phyloP scores from a whole-genome alignment of 2,329 filamentous ascomycete species.

The Fusarium pininemorale region DNA sequence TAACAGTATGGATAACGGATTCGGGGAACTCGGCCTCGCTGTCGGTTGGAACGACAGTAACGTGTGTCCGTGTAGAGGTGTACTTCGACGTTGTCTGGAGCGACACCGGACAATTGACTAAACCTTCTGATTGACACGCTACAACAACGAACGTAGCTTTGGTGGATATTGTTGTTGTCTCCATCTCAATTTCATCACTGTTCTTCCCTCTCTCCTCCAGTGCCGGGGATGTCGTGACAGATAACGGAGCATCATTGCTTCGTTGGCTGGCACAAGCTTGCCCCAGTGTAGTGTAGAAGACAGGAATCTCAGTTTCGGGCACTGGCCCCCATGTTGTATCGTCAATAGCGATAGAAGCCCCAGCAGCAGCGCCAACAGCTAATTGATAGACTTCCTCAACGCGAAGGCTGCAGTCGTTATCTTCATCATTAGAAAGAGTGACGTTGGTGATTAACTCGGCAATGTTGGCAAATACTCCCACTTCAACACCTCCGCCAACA shows the following conservation, averaged over 20 bases:
- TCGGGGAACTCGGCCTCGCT: slow-evolving; percentile 3
- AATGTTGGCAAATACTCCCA: not conserved
- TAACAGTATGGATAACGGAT: not conserved
- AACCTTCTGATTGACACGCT: slow-evolving; percentile 52
- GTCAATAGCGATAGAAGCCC: slow-evolving; percentile 58
- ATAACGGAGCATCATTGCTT: slow-evolving; percentile 12
- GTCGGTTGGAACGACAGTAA: slow-evolving; percentile 53
- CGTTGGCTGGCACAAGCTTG: slow-evolving; percentile 51
- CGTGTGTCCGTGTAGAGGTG: slow-evolving; percentile 51
- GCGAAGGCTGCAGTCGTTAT: not conserved
- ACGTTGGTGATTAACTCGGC: not conserved
- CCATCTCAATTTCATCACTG: slow-evolving; percentile 41
- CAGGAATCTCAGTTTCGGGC: slow-evolving; percentile 56
- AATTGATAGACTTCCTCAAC: slow-evolving; percentile 57
- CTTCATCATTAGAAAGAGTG: not conserved
- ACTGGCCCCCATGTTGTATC: slow-evolving; percentile 60
- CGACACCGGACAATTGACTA: slow-evolving; percentile 61
- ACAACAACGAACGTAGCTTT: slow-evolving; percentile 55
- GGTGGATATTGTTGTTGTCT: slow-evolving; percentile 52
- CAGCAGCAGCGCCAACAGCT: slow-evolving; percentile 62
- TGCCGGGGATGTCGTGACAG: slow-evolving; percentile 20
- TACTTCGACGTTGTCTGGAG: slow-evolving; percentile 56
- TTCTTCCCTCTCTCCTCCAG: not conserved
- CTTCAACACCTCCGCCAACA: not conserved
- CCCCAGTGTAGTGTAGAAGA: slow-evolving; percentile 63